Base-by-base conservation (phyloP, 768 basidiomycete genomes). In the Holtermanniella nyarrowii region DNA sequence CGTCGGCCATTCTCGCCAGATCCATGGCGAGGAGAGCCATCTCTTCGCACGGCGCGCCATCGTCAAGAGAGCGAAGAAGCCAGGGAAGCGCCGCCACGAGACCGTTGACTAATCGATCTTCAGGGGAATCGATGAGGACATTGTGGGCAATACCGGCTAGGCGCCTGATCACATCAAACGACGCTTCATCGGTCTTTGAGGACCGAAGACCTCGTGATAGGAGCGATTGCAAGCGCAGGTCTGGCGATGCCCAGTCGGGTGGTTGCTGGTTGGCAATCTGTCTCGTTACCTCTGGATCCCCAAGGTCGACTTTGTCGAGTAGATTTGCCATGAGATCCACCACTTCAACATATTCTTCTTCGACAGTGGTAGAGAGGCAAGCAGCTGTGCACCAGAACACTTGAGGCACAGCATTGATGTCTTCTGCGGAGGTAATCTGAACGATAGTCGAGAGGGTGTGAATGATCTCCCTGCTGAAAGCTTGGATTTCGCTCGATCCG, bases 311-410 rank as follows among this genome's bases (percentile, higher is more conserved):
- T 53, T 79, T 82, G 26, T 76, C 74, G 16, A 93, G 75, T 1
- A 93, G 71, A 10, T 76, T 72, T 42, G 80, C 78, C 14, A 93
- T 69, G 14, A 91, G 76, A 11, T 75, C 75, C 26, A 89, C 71
- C 0, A 80, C 80, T 52, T 84, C 79, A 1, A 72, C 64, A 60
- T 86, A 95, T 70, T 96, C 90, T 11, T 75, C 70, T 66, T 93
- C 86, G 31, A 85, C 82, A 0, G 84, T 83, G 2, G 88, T 91
- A 23, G 80, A 82, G 18, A 93, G 77, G 61, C 82, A 86, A 1
- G 88, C 89, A 42, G 79, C 79, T 1, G 82, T 76, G 63, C 82
- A 83, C 91, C 90, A 95, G 70, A 86, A 93, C 46, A 91, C 75
- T 56, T 86, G 86, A 2, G 90, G 87, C 48, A 76, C 57, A 4